phyloP scores from a whole-genome alignment of 2,329 filamentous ascomycete genomes.

The Hysterium pulicare region DNA sequence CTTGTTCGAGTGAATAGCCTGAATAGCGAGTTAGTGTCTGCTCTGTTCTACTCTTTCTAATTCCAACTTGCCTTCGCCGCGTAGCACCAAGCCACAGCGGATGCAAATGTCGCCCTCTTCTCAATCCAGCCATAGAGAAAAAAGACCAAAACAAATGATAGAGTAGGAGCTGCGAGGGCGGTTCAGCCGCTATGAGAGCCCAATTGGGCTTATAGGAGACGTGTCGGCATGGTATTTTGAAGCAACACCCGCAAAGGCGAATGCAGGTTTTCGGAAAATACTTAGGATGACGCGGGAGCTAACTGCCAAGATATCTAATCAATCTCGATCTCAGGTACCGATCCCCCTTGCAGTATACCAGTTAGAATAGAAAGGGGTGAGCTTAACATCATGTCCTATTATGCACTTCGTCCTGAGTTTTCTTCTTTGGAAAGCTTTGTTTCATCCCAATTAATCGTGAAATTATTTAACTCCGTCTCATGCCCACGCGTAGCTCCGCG shows the following conservation, averaged over 20 bases:
- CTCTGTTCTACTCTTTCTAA: background rate
- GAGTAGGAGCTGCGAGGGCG: constrained; percentile 2
- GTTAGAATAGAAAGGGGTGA: too few species aligned
- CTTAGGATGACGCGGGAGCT: constrained; percentile 1
- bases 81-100: constrained; percentile 25
- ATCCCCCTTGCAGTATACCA: too few species aligned
- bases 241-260: constrained; percentile 19
- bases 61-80: constrained; percentile 24
- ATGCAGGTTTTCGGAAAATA: constrained; percentile 1
- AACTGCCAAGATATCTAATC: constrained; percentile 4
- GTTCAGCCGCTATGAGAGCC: constrained; percentile 3
- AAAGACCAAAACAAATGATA: constrained; percentile 7
- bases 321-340: too few species aligned
- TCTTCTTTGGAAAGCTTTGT: too few species aligned
- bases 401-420: too few species aligned
- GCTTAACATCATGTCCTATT: too few species aligned
- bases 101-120: constrained; percentile 21
- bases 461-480: too few species aligned
- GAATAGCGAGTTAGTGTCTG: constrained; percentile 9
- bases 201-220: constrained; percentile 20
- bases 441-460: too few species aligned
- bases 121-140: constrained; percentile 22
- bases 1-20: constrained; percentile 23
- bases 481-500: too few species aligned
- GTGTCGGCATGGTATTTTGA: constrained; percentile 25